These are phyloP conservation scores for Hymenoscyphus salicellus DNA, from an alignment of 2,329 filamentous ascomycete genomes.

Conservation along the genomic window DNA sequence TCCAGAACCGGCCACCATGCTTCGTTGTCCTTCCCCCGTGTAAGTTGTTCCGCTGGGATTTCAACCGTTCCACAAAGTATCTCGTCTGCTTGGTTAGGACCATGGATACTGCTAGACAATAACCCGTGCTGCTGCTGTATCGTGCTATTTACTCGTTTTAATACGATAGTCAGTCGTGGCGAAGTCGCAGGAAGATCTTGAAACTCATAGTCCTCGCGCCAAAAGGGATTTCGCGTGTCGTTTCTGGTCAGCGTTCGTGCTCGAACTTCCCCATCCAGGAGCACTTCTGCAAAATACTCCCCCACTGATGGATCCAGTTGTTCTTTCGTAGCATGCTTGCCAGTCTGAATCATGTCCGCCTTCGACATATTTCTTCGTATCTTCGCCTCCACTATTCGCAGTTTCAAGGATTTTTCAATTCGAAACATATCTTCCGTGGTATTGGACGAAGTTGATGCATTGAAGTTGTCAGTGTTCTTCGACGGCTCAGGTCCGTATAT, in stretches of 20 bases:
- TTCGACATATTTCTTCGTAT: constrained; percentile 36
- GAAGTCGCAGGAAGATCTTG: constrained; percentile 66
- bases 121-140: constrained; percentile 27
- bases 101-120: constrained; percentile 32
- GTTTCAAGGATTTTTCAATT: constrained; percentile 57
- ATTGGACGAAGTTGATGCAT: constrained; percentile 7
- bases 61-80: constrained; percentile 71
- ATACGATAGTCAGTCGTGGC: constrained; percentile 65
- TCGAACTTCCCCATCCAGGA: constrained; percentile 75
- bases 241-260: constrained; percentile 71
- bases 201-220: constrained; percentile 76
- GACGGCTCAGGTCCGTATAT: constrained; percentile 58
- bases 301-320: constrained; percentile 52
- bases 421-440: constrained; percentile 52
- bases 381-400: constrained; percentile 62
- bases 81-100: constrained; percentile 43
- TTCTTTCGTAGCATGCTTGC: constrained; percentile 26
- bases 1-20: constrained; percentile 85
- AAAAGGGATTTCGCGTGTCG: constrained; percentile 72
- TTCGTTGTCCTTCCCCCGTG: constrained; percentile 74
- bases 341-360: constrained; percentile 33
- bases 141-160: constrained; percentile 61
- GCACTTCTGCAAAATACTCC: constrained; percentile 76
- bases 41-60: constrained; percentile 68
- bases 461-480: constrained; percentile 17